Evolutionary conservation across 306 rosid species (phyloP), one percentile per base, ranked within the genome.

Genomic region (Castanospermum australe): DNA sequence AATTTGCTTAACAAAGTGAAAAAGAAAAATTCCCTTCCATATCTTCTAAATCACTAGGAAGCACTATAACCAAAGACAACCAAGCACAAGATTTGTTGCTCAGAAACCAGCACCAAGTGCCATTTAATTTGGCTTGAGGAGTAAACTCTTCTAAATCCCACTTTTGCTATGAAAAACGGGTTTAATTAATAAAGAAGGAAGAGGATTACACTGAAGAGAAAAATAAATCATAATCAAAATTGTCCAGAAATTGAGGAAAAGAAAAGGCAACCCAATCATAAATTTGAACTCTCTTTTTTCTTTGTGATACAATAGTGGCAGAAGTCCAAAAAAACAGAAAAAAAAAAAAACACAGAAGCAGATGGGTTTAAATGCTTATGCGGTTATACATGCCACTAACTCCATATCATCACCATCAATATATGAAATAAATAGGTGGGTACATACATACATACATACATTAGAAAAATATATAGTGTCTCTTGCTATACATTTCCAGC

Each of bases 401-500:
- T 72, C 76, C 81, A 73, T 42, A 73, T 73, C 24, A 24, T 65
- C 81, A 65, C 39, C 84, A 73, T 80, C 87, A 78, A 83, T 77
- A 75, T 77, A 81, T 79, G 66, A 86, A 86, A 86, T 68, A 86
- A 88, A 85, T 83, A 92, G 89, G 51, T 71, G 63, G 84, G 75
- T 55, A 72, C 86, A 76, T 87, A 76, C 88, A 86, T 82, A 77
- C 39, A 41, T 52, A 73, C 48, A 87, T 24, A 82, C n/a, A n/a
- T n/a, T 51, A 50, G 87, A 71, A 79, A 84, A 89, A 87, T 80
- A 81, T 73, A 84, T 41, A 83, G 87, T 84, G 75, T 88, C 88
- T 85, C 89, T 76, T 69, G 86, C 93, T 92, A 92, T 92, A 92
- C 97, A 90, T 90, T 84, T 90, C 85, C 86, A 90, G 59, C 84